These are phyloP conservation scores for Dissophora globulifera DNA, from an alignment of 192 early-diverging fungal species.

Conservation along the genomic window DNA sequence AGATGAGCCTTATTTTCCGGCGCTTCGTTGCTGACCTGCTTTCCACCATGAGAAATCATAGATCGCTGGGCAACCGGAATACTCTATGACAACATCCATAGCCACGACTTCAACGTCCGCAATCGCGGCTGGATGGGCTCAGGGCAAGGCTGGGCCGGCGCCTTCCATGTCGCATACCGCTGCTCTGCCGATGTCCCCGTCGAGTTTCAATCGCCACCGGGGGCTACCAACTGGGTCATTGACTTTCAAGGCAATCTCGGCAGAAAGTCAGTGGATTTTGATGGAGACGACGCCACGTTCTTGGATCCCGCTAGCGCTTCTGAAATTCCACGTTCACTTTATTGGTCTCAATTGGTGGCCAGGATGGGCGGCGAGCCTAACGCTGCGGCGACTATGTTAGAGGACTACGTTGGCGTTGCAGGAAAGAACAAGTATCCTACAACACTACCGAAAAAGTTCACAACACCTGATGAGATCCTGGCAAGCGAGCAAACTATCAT, in stretches of 20 bases:
- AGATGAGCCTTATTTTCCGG: no score
- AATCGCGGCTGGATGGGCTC: slow-evolving; percentile 43
- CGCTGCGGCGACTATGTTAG: not conserved
- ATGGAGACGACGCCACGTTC: slow-evolving; percentile 26
- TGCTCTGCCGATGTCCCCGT: not conserved
- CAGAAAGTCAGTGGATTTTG: not conserved
- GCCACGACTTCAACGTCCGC: slow-evolving; percentile 20
- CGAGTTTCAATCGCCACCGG: slow-evolving; percentile 39
- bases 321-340: slow-evolving; percentile 10
- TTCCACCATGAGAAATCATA: not conserved
- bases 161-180: slow-evolving; percentile 31
- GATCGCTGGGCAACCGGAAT: slow-evolving; percentile 40
- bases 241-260: slow-evolving; percentile 3
- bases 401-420: slow-evolving; percentile 13
- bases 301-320: not conserved
- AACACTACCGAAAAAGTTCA: not conserved
- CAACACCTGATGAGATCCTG: not conserved
- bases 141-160: slow-evolving; percentile 47
- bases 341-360: slow-evolving; percentile 41
- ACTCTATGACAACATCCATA: slow-evolving; percentile 37
- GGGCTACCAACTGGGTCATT: slow-evolving; percentile 38
- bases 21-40: not conserved
- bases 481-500: not conserved
- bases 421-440: slow-evolving; percentile 29
- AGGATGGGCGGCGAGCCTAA: slow-evolving; percentile 8